Conservation (phyloP, 768 basidiomycete genomes). For the Lactarius sanguifluus region DNA sequence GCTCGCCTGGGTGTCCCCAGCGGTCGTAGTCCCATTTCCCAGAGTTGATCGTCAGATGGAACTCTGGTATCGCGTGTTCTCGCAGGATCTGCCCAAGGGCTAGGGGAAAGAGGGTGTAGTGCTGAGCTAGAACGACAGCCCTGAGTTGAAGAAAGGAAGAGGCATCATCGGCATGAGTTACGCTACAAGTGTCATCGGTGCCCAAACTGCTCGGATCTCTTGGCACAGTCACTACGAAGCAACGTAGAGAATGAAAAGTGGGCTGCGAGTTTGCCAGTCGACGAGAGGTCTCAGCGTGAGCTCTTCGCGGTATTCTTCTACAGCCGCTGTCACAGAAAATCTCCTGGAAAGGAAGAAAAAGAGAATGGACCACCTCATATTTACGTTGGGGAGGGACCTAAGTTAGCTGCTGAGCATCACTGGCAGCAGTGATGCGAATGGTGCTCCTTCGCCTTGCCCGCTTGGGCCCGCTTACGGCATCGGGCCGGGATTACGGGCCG, state of each 20-base stretch:
- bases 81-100: slow-evolving; percentile 84
- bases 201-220: slow-evolving; percentile 53
- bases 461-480: no score
- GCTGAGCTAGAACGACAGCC: slow-evolving; percentile 55
- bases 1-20: slow-evolving; percentile 80
- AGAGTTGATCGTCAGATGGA: slow-evolving; percentile 87
- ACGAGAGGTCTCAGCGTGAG: slow-evolving; percentile 59
- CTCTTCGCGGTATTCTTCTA: slow-evolving; percentile 56
- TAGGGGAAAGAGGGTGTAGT: slow-evolving; percentile 85
- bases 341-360: not conserved
- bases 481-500: no score
- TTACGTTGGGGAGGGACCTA: not conserved
- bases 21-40: slow-evolving; percentile 87
- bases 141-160: not conserved
- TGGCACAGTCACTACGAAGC: slow-evolving; percentile 51
- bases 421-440: not conserved
- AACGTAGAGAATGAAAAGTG: slow-evolving; percentile 78
- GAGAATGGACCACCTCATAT: slow-evolving; percentile 13
- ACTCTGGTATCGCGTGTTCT: slow-evolving; percentile 80
- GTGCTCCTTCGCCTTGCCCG: not conserved
- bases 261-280: slow-evolving; percentile 81
- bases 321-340: not conserved
- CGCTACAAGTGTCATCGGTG: slow-evolving; percentile 49
- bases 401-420: not conserved
- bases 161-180: not conserved